phyloP scores from a whole-genome alignment of 2,329 filamentous ascomycete genomes.

The Phialophora expanda region DNA sequence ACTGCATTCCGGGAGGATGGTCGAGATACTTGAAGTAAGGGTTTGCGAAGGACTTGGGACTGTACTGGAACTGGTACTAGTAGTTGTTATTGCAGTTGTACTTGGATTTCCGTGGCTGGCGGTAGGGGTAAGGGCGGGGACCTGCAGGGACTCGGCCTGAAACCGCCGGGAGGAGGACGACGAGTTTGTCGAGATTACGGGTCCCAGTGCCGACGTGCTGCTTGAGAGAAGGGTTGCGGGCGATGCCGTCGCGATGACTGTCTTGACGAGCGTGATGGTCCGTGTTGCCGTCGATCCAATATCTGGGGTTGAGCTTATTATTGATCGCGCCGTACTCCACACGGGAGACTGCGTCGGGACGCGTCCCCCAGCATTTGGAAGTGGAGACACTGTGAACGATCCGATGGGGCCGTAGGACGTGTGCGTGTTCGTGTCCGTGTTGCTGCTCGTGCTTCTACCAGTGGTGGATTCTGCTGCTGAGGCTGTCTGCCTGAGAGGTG shows the following conservation, averaged over 20 bases:
- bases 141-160: neutral
- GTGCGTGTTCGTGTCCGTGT: neutral
- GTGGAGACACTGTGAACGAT: neutral
- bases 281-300: neutral
- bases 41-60: neutral
- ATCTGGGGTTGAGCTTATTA: neutral
- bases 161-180: neutral
- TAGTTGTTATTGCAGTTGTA: neutral
- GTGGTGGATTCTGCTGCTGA: neutral
- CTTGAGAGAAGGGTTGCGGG: neutral
- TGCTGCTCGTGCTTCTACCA: neutral
- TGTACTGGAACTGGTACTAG: neutral
- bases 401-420: neutral
- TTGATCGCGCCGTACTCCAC: neutral
- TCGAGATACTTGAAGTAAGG: neutral
- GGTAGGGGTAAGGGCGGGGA: neutral
- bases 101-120: neutral
- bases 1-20: neutral
- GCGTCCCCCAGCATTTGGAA: neutral
- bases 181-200: neutral
- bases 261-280: neutral
- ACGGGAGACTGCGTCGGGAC: neutral
- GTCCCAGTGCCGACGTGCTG: too few relatives aligned
- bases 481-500: neutral
- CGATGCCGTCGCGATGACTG: neutral